A percentile compares a stretch with the other conserved stretches of the same genome.
Evolutionary conservation across 805 yeast species (phyloP).

Genomic region (Maudiozyma bulderi): DNA sequence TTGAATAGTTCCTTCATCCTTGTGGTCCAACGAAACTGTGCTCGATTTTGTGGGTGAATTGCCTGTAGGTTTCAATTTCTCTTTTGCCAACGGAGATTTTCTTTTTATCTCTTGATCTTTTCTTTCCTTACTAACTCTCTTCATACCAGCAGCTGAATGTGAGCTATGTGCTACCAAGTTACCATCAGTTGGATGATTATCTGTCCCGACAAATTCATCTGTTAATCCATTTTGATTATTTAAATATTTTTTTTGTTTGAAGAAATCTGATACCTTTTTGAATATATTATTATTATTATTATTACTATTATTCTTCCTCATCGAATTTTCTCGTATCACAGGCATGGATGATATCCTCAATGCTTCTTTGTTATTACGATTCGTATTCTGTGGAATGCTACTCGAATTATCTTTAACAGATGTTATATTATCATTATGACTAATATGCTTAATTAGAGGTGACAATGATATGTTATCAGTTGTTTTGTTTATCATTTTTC

Average conservation of each 20-base stretch:
- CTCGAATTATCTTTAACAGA: background rate
- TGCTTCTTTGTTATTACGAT: background rate
- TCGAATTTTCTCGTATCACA: background rate
- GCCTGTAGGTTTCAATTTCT: too few species aligned
- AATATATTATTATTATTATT: slow-evolving; percentile 15
- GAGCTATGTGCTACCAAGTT: background rate
- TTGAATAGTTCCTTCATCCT: background rate
- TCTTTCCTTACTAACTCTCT: background rate
- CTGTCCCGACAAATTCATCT: background rate
- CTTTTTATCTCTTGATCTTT: background rate
- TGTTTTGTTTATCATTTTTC: slow-evolving; percentile 6
- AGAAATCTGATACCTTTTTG: slow-evolving; percentile 27
- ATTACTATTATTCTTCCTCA: slow-evolving; percentile 13
- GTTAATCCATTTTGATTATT: background rate
- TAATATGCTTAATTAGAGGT: background rate
- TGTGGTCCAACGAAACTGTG: background rate
- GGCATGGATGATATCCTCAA: background rate
- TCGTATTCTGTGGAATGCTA: background rate
- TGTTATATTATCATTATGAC: background rate
- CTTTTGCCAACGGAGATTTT: background rate
- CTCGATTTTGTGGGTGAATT: background rate
- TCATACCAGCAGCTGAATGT: background rate
- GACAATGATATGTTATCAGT: background rate
- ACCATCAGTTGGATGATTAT: background rate
- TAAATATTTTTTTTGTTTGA: slow-evolving; percentile 18